Base-by-base conservation (phyloP, 1,284 basidiomycete genomes). In the Irpex sp. region DNA sequence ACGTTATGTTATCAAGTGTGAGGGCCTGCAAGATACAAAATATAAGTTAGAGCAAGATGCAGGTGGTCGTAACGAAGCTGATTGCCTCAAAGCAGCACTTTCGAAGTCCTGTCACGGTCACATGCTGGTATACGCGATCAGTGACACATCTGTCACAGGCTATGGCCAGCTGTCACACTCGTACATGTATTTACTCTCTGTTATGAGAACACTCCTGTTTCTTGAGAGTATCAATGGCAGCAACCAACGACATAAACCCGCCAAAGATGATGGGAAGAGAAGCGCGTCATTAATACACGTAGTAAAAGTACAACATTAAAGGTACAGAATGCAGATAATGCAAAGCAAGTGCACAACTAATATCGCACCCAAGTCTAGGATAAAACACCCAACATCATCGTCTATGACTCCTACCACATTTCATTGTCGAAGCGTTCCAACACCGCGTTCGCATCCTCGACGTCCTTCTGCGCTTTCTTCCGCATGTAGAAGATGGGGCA, bases 401-500 rank as follows among this genome's bases (percentile, higher is more conserved):
- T 42, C 10, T 42, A 12, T 12, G n/a, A n/a, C 39, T 45, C 12
- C 49, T 98, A 73, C 72, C 72, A 73, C 28, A 79, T 68, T 67
- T 92, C 88, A 6, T 75, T 74, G 63, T 91, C 88, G 72, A 98
- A 98, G 10, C 96, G 84, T 65, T 93, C 91, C 49, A 98, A 74
- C 47, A 90, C 81, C 2, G 80, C 72, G 61, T 85, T 87, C 1
- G 90, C 83, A 67, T 96, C 92, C 65, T 93, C 93, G 0, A 96
- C 95, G 68, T 98, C 94, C 72, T 97, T 97, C 73, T 98, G 96
- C 5, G 95, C 87, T 69, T 96, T 96, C 74, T 96, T 97, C 48
- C 96, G 80, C 86, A 96, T 94, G 74, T 98, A 98, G 75, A 96
- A 98, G 65, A 98, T 98, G 0, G 96, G 96, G 68, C 96, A 99